Conservation (phyloP, 225 moss, liverwort and hornwort species). For the Thuidium tamariscinum region DNA sequence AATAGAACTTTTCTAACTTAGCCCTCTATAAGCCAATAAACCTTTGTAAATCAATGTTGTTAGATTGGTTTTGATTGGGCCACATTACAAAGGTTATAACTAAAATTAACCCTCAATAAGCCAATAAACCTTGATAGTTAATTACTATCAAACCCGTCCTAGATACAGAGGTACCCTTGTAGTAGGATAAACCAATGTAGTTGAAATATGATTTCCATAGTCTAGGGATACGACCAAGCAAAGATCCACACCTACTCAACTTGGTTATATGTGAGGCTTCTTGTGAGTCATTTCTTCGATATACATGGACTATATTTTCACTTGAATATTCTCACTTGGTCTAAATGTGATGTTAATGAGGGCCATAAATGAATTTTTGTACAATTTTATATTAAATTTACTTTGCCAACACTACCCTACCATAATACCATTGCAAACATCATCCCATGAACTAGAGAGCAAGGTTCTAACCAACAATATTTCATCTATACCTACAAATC, state of each 20-base stretch:
- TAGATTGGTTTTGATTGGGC: too few species aligned
- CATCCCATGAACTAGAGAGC: not conserved
- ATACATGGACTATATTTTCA: fast-evolving
- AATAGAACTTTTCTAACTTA: too few species aligned
- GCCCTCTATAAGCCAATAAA: too few species aligned
- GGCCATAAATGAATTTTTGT: not conserved
- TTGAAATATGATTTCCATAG: not conserved
- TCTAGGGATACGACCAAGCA: not conserved
- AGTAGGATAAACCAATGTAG: not conserved
- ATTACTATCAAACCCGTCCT: too few species aligned
- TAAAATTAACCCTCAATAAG: too few species aligned
- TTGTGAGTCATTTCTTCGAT: not conserved
- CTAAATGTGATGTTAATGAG: not conserved
- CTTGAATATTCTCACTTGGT: not conserved
- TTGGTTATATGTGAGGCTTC: not conserved
- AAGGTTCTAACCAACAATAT: not conserved
- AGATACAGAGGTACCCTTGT: too few species aligned
- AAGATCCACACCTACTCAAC: fast-evolving
- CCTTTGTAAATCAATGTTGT: too few species aligned
- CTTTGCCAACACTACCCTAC: not conserved
- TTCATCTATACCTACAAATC: not conserved
- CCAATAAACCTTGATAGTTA: too few species aligned
- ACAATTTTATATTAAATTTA: not conserved
- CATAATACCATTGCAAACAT: too few species aligned
- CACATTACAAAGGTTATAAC: too few species aligned